A percentile compares a stretch with the other conserved stretches of the same genome.
These are phyloP conservation scores for Pseudisothecium myosuroides DNA, from an alignment of 225 moss, liverwort and hornwort species.

Conservation along the genomic window DNA sequence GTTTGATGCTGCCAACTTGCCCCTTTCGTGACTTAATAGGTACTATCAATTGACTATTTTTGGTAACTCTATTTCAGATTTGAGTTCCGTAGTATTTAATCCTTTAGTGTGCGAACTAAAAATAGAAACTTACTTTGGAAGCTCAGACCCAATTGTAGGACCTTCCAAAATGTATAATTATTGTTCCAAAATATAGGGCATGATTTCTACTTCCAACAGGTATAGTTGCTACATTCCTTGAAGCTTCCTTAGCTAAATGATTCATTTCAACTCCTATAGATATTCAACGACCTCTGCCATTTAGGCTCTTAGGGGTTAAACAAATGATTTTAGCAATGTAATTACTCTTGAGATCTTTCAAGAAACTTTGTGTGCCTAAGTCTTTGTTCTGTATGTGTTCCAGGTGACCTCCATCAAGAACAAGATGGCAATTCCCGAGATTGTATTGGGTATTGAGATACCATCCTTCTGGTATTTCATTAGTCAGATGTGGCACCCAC, in stretches of 20 bases:
- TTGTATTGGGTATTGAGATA: slow-evolving; percentile 14
- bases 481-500: neutral
- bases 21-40: neutral
- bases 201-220: neutral
- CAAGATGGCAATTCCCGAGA: slow-evolving; percentile 11
- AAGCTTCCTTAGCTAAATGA: neutral
- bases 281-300: neutral
- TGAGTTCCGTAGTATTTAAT: neutral
- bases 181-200: neutral
- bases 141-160: neutral
- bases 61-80: neutral
- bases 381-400: neutral
- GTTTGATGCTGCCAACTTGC: neutral
- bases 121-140: neutral
- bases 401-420: slow-evolving; percentile 15
- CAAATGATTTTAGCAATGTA: neutral
- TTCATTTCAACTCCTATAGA: neutral
- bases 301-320: neutral
- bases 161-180: neutral
- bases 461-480: neutral
- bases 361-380: neutral
- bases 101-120: neutral
- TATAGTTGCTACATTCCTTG: neutral
- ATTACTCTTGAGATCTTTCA: neutral
- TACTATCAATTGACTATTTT: neutral